Evolutionary conservation across 78 protist genomes (phyloP), one percentile per base, ranked within the genome.

Genomic region (Andalucia godoyi): DNA sequence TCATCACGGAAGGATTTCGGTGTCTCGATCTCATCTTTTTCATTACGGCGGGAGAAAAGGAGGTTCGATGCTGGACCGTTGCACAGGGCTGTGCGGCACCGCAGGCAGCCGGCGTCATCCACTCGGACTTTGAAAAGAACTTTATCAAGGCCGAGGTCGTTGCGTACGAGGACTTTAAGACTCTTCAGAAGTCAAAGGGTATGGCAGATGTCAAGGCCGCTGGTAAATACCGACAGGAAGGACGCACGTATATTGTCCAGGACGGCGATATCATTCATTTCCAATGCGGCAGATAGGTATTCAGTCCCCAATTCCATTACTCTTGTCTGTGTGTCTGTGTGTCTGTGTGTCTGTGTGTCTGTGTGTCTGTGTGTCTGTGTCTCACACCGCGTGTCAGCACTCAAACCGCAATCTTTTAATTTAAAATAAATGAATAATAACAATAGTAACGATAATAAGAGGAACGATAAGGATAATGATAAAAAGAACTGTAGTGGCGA

Each of bases 221-320:
- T 29, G 91, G 91, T n/a, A 87, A 76, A 38, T 70, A 80, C 52
- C 30, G 57, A 38, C 25, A 12, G 29, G 71, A 79, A 30, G 95
- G 95, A n/a, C 74, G 63, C 33, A 72, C 50, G n/a, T 87, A 87
- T 33, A 59, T 62, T 10, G 84, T 89, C 5, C 43, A 10, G 5
- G 92, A 86, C 39, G 92, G 88, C 17, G 95, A 89, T 46, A 80
- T 87, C 57, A 23, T 68, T 9, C 67, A 64, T 50, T 89, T 89
- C 68, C 67, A 85, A 66, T n/a, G n/a, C n/a, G n/a, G n/a, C n/a
- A n/a, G n/a, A n/a, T n/a, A n/a, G n/a, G n/a, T n/a, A n/a, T n/a
- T n/a, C n/a, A n/a, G n/a, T n/a, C n/a, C n/a, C n/a, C n/a, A n/a
- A n/a, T n/a, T n/a, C n/a, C n/a, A n/a, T n/a, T n/a, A n/a, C n/a